Percentiles rank a stretch among this genome's conserved stretches.
phyloP scores from a whole-genome alignment of 139 green algal genomes.

The Desmodesmus armatus region DNA sequence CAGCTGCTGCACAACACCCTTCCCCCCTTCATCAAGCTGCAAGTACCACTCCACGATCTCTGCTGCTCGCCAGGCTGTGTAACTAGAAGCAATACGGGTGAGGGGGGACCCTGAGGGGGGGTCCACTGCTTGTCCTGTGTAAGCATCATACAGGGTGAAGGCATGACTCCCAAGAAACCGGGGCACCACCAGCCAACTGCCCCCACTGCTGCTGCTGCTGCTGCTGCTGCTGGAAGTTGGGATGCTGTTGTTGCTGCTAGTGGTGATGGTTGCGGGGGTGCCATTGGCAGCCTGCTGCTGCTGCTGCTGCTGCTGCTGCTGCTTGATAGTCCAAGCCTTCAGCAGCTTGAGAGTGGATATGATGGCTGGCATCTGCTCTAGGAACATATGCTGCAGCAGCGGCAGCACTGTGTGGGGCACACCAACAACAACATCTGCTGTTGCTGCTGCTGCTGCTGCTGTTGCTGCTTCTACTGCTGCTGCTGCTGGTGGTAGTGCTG shows the following conservation, averaged over 20 bases:
- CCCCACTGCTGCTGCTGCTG: background rate
- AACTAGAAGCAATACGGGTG: no score
- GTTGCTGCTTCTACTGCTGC: background rate
- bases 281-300: background rate
- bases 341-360: background rate
- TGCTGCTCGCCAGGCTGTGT: no score
- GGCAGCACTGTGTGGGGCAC: background rate
- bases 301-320: conserved; percentile 1
- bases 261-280: no score
- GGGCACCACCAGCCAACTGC: background rate
- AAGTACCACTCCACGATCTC: no score
- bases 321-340: background rate
- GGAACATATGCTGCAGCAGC: conserved; percentile 8
- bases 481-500: no score
- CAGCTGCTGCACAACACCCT: no score
- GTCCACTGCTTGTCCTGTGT: no score
- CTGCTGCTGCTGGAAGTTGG: no score
- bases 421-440: no score
- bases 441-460: no score
- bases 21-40: no score
- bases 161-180: background rate
- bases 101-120: no score
- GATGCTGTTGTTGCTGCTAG: background rate
- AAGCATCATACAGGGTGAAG: background rate
- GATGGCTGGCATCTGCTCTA: conserved; percentile 12